Conservation (phyloP, 306 rosid genomes). For the Inga leiocalycina region DNA sequence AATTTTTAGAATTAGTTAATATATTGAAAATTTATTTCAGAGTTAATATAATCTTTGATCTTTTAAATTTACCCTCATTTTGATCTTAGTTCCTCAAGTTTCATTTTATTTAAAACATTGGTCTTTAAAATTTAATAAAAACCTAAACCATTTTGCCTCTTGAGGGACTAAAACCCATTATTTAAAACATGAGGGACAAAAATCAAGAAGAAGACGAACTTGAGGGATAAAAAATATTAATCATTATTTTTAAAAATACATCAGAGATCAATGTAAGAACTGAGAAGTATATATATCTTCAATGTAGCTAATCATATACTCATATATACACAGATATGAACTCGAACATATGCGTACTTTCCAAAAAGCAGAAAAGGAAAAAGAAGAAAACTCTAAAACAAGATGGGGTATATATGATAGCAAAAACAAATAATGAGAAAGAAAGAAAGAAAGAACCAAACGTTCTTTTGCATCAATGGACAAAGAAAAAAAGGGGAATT, state of each 20-base stretch:
- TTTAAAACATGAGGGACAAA: too few species aligned
- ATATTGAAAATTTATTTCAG: too few species aligned
- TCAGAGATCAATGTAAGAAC: not conserved
- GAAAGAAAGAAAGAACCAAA: not conserved
- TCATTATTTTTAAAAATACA: not conserved
- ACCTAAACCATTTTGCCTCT: accelerated
- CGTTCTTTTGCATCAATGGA: not conserved
- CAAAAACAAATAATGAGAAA: not conserved
- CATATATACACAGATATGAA: not conserved
- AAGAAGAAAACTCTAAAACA: not conserved
- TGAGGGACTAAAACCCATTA: too few species aligned
- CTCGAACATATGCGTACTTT: not conserved
- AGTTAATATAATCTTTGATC: too few species aligned
- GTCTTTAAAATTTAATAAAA: too few species aligned
- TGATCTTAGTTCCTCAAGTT: too few species aligned
- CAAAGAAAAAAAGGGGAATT: not conserved
- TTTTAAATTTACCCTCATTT: too few species aligned
- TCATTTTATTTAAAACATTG: too few species aligned
- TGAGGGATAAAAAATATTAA: too few species aligned
- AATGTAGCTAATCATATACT: not conserved
- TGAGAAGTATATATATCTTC: not conserved
- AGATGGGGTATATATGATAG: not conserved
- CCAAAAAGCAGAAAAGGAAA: not conserved
- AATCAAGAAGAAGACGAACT: too few species aligned
- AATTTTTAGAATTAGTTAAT: too few species aligned